phyloP scores from a whole-genome alignment of 768 basidiomycete species.

The Macrolepiota dolichaula region DNA sequence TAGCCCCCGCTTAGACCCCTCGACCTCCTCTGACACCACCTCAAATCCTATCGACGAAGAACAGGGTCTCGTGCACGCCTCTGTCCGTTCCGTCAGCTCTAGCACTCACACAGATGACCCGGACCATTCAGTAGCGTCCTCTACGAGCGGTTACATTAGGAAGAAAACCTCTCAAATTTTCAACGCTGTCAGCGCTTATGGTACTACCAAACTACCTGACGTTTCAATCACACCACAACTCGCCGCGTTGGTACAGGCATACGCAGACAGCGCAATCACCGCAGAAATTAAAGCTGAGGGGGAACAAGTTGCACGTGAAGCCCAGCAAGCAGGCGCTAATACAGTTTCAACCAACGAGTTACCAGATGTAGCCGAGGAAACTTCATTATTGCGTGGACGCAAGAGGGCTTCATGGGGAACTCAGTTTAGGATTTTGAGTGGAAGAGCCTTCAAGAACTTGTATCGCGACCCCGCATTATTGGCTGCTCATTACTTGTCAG shows the following conservation, averaged over 20 bases:
- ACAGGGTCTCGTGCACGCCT: constrained; percentile 44
- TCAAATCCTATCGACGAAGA: constrained; percentile 66
- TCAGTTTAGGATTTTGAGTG: constrained; percentile 93
- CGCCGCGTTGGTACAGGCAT: constrained; percentile 68
- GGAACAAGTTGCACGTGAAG: constrained; percentile 27
- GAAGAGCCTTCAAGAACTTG: constrained; percentile 96
- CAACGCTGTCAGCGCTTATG: constrained; percentile 45
- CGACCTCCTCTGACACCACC: constrained; percentile 30
- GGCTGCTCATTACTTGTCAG: constrained; percentile 84
- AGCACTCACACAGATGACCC: constrained; percentile 38
- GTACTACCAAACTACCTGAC: constrained; percentile 19
- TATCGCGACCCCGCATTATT: constrained; percentile 93
- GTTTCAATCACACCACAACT: constrained; percentile 55
- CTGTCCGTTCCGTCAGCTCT: constrained; percentile 37
- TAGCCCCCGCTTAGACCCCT: constrained; percentile 33
- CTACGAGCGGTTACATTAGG: constrained; percentile 54
- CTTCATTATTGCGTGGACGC: constrained; percentile 60
- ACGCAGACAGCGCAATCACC: constrained; percentile 64
- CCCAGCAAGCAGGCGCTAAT: constrained; percentile 24
- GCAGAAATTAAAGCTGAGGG: constrained; percentile 52
- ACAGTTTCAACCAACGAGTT: constrained; percentile 35
- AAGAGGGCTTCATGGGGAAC: constrained; percentile 84
- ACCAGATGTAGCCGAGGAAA: constrained; percentile 70
- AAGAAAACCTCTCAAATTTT: constrained; percentile 73
- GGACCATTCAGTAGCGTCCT: constrained; percentile 33